Conservation (phyloP, 2,329 filamentous ascomycete genomes). For the Berkeleyomyces rouxiae region DNA sequence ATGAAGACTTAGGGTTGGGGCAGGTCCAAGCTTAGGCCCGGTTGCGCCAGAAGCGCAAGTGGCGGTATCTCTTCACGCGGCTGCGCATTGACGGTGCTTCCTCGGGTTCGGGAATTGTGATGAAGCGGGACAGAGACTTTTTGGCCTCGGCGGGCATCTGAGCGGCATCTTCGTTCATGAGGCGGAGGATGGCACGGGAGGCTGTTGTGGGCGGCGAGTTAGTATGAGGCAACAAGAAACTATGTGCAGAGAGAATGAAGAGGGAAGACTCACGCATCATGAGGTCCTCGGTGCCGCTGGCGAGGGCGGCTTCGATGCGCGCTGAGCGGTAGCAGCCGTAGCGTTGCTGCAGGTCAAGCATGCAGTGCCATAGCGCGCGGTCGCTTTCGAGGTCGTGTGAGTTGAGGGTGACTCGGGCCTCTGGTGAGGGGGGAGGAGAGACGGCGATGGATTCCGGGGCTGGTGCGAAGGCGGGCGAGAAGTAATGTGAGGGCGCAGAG, state of each 20-base stretch:
- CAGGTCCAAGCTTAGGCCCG: background rate
- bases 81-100: background rate
- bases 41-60: constrained; percentile 17
- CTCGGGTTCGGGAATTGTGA: constrained; percentile 14
- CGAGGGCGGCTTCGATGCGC: constrained; percentile 30
- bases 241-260: background rate
- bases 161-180: constrained; percentile 17
- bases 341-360: constrained; percentile 30
- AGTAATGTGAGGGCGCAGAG: background rate
- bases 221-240: background rate
- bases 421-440: background rate
- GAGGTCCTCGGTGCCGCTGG: constrained; percentile 24
- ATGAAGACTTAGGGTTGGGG: background rate
- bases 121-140: constrained; percentile 14
- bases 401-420: background rate
- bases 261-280: constrained; percentile 29
- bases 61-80: constrained; percentile 14
- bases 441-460: background rate
- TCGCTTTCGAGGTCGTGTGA: background rate
- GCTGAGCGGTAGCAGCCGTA: constrained; percentile 35
- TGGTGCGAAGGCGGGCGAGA: background rate
- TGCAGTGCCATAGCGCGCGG: constrained; percentile 28
- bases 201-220: constrained; percentile 10
- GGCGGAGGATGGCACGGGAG: constrained; percentile 16
- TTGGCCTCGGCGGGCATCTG: constrained; percentile 17